Conservation (phyloP, 2,329 filamentous ascomycete species). For the Aspergillus melleus region DNA sequence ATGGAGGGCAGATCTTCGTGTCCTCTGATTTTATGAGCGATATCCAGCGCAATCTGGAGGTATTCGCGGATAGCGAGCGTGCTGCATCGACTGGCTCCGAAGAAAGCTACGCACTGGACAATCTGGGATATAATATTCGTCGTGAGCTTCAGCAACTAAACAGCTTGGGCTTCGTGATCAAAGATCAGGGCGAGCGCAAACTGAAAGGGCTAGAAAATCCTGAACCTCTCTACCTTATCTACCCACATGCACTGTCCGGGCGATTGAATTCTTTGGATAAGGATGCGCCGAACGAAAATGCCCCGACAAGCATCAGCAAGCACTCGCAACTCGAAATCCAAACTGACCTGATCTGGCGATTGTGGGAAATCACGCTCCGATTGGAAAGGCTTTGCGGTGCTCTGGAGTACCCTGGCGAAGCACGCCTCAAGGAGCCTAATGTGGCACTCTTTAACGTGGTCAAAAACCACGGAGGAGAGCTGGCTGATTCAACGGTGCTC, state of each 20-base stretch:
- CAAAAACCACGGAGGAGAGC: slow-evolving; percentile 72
- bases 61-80: slow-evolving; percentile 81
- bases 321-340: slow-evolving; percentile 74
- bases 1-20: slow-evolving; percentile 95
- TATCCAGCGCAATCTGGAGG: slow-evolving; percentile 86
- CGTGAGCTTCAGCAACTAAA: slow-evolving; percentile 84
- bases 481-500: slow-evolving; percentile 83
- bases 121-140: slow-evolving; percentile 72
- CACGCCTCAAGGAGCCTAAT: slow-evolving; percentile 73
- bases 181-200: slow-evolving; percentile 92
- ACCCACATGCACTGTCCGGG: slow-evolving; percentile 82
- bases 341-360: slow-evolving; percentile 79
- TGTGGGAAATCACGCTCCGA: slow-evolving; percentile 86
- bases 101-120: slow-evolving; percentile 74
- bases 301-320: slow-evolving; percentile 58
- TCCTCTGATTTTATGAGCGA: slow-evolving; percentile 97
- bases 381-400: slow-evolving; percentile 91
- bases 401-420: slow-evolving; percentile 69
- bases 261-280: slow-evolving; percentile 55
- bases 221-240: slow-evolving; percentile 92
- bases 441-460: slow-evolving; percentile 76
- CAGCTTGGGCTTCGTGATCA: slow-evolving; percentile 92
- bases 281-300: slow-evolving; percentile 47
- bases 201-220: slow-evolving; percentile 97
- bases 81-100: slow-evolving; percentile 68